Conservation (phyloP, 495 filamentous ascomycete species). For the Diplogelasinospora grovesii region DNA sequence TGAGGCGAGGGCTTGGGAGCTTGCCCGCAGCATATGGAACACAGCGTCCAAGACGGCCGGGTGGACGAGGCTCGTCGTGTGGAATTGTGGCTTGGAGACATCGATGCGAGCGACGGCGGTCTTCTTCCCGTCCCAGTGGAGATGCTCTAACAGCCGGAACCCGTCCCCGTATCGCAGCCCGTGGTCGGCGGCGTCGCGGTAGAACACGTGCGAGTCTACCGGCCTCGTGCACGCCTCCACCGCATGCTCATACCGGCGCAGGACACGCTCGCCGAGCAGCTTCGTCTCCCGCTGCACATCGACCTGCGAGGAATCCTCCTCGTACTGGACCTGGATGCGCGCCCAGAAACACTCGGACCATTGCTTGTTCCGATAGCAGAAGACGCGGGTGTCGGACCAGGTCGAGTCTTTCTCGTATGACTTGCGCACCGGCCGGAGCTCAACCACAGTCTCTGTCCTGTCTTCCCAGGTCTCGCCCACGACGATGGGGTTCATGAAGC, state of each 20-base stretch:
- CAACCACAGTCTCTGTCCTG: conserved; percentile 23
- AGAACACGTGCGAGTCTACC: conserved; percentile 20
- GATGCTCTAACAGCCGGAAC: conserved; percentile 23
- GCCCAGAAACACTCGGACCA: conserved; percentile 30
- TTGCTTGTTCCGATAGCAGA: conserved; percentile 3
- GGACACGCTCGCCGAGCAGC: conserved; percentile 4
- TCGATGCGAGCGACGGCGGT: conserved; percentile 17
- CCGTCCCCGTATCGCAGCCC: conserved; percentile 21
- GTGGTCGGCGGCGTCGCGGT: conserved; percentile 19
- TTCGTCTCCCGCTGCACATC: conserved; percentile 17
- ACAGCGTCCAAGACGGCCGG: conserved; percentile 32
- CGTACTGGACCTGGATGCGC: conserved; percentile 24
- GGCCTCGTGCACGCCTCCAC: conserved; percentile 11
- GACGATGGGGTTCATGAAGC: conserved; percentile 29
- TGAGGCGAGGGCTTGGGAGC: conserved; percentile 11
- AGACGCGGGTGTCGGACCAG: conserved; percentile 23
- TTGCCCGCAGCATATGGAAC: conserved; percentile 27
- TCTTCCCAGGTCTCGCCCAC: conserved; percentile 23
- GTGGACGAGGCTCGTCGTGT: conserved; percentile 29
- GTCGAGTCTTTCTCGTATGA: conserved; percentile 9
- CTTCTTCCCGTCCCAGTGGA: conserved; percentile 19
- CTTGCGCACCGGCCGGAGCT: conserved; percentile 20
- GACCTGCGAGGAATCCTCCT: conserved; percentile 20
- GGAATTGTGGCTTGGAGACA: conserved; percentile 10
- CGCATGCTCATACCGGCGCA: conserved; percentile 5